Base-by-base conservation (phyloP, 768 basidiomycete species). In the Phaeotremella fagi region DNA sequence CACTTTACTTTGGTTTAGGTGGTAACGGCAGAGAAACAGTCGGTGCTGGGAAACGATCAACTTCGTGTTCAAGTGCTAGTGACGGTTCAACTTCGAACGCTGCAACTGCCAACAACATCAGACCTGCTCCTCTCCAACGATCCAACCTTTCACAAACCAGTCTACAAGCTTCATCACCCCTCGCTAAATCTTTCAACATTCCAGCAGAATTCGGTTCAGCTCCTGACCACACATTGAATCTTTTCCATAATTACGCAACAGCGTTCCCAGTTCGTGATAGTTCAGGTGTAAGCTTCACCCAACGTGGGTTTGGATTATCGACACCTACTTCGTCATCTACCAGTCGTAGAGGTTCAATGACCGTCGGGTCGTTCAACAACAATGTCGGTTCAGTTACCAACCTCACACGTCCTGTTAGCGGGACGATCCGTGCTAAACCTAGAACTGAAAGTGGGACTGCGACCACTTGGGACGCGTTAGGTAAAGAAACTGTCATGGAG, bases 91-190 rank as follows among this genome's bases (percentile, higher is more conserved):
- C 59, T 23, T 55, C 64, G 18, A 33, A 7, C 9, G 9, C 31
- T 16, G 31, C 31, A 33, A 14, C 59, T 15, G 25, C 46, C 37
- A 49, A 45, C n/a, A n/a, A n/a, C n/a, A n/a, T n/a, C n/a, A n/a
- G n/a, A n/a, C n/a, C n/a, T n/a, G n/a, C n/a, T n/a, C 63, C 60
- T 4, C 37, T 64, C 7, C 45, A 45, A 12, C 54, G 66, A 43
- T 68, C 66, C 3, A 60, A 61, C 47, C 58, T 68, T 14, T 64
- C 63, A 16, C 66, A 68, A 20, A 55, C 59, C 12, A 65, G 63
- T 11, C 50, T 57, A 3, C 52, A 61, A 16, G 51, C 62, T 14
- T 43, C 59, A 18, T 58, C 55, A 20, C 58, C 62, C 9, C 50
- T 35, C 12, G 23, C 22, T 15, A 44, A 50, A 14, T 41, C 46